Evolutionary conservation across 2,329 filamentous ascomycete species (phyloP).

Genomic region (Aspergillus sp.): DNA sequence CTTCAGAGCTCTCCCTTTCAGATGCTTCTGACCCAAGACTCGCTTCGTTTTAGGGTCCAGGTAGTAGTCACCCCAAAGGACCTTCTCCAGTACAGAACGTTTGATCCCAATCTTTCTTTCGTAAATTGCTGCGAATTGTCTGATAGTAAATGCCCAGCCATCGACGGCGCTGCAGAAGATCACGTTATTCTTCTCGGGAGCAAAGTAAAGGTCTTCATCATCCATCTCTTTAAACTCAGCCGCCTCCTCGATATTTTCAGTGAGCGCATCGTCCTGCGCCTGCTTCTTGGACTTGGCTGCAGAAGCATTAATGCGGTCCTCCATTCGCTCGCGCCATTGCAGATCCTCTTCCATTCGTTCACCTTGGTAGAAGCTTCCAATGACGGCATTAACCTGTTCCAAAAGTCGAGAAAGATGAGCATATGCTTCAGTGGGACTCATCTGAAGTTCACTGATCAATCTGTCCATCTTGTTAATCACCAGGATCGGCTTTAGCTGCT

Average conservation of each 20-base stretch:
- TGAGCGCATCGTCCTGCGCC: constrained; percentile 39
- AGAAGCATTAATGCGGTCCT: constrained; percentile 70
- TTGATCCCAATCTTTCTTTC: constrained; percentile 98
- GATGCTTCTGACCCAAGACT: constrained; percentile 79
- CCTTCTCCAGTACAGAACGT: constrained; percentile 77
- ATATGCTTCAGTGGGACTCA: constrained; percentile 85
- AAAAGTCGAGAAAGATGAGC: constrained; percentile 80
- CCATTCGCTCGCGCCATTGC: constrained; percentile 88
- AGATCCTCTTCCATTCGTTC: constrained; percentile 98
- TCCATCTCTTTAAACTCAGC: constrained; percentile 78
- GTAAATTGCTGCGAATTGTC: constrained; percentile 87
- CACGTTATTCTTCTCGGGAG: constrained; percentile 96
- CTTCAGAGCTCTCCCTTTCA: constrained; percentile 85
- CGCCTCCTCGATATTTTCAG: constrained; percentile 43
- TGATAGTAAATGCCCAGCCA: constrained; percentile 97
- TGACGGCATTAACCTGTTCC: constrained; percentile 93
- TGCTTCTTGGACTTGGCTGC: constrained; percentile 43
- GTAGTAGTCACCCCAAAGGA: constrained; percentile 95
- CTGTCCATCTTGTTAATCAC: constrained; percentile 99
- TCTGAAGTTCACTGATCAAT: constrained; percentile 85
- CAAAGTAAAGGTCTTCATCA: constrained; percentile 96
- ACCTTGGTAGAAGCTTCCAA: constrained; percentile 95
- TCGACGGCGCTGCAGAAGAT: constrained; percentile 97
- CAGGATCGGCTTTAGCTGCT: constrained; percentile 87
- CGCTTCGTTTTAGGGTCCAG: constrained; percentile 96